These are phyloP conservation scores for Leccinum ochraceum DNA, from an alignment of 768 basidiomycete genomes.

Conservation along the genomic window DNA sequence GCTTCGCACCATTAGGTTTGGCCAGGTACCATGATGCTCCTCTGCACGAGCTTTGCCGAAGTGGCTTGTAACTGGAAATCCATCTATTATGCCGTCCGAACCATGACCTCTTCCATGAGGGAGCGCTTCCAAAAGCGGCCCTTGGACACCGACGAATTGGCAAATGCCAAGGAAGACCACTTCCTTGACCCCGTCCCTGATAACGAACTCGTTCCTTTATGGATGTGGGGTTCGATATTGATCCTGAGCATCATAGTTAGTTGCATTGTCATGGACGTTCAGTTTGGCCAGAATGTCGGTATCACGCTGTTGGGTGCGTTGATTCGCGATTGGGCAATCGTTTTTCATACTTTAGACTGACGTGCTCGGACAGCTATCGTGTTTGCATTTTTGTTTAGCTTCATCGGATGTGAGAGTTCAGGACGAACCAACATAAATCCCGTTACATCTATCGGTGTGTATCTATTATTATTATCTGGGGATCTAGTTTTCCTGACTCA, in stretches of 20 bases:
- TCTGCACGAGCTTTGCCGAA: slow-evolving; percentile 45
- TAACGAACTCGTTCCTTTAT: slow-evolving; percentile 54
- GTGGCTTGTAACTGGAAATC: slow-evolving; percentile 29
- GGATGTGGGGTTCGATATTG: slow-evolving; percentile 58
- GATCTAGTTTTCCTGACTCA: not conserved
- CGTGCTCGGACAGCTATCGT: slow-evolving; percentile 39
- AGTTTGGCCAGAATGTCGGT: slow-evolving; percentile 54
- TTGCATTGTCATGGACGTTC: slow-evolving; percentile 52
- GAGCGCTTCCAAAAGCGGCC: slow-evolving; percentile 7
- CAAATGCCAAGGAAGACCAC: slow-evolving; percentile 29
- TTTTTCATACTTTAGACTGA: not conserved
- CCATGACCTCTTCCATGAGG: slow-evolving; percentile 4
- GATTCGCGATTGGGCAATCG: not conserved
- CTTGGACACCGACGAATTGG: slow-evolving; percentile 2
- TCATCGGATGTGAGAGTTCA: slow-evolving; percentile 62
- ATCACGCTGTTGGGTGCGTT: slow-evolving; percentile 26
- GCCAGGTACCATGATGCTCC: slow-evolving; percentile 45
- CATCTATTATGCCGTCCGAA: slow-evolving; percentile 10
- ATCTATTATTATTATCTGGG: not conserved
- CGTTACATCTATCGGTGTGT: slow-evolving; percentile 51
- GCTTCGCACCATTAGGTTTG: slow-evolving; percentile 20
- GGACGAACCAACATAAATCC: slow-evolving; percentile 66
- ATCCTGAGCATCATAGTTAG: slow-evolving; percentile 48
- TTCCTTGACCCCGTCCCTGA: slow-evolving; percentile 54
- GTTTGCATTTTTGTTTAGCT: slow-evolving; percentile 65